Base-by-base conservation (phyloP, 1,284 basidiomycete species). In the Pholiota adiposa region DNA sequence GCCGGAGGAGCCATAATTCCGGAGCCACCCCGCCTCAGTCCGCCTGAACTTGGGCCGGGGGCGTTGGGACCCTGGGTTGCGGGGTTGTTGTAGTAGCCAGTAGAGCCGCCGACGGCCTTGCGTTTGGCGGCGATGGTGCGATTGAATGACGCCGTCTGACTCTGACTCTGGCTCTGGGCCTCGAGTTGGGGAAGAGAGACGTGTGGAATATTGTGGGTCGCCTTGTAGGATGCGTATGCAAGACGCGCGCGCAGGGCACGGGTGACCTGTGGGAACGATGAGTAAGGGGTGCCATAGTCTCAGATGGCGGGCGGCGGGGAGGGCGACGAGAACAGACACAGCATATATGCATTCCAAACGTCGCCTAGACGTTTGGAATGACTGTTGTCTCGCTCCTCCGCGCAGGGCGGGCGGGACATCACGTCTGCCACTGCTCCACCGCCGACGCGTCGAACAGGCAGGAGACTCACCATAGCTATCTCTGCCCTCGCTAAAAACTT, bases 221-320 rank as follows among this genome's bases (percentile, higher is more conserved):
- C 89, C 77, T 93, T 93, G 82, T 87, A 92, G 2, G 87, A 87
- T 33, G 91, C 90, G 73, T 92, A 90, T 0, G 89, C 83, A 51
- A 93, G 83, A 63, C 90, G 86, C 66, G 89, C 82, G 64, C 91
- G 86, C 55, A 92, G 81, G 58, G 83, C 86, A 71, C 89, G 88
- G 69, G 90, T 90, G 43, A 93, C 84, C 90, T 93, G 74, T 65
- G 69, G 67, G 65, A 63, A 72, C 75, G 70, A 77, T 79, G 75
- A 76, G 75, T 72, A 64, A 75, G 72, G 60, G 77, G 75, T 62
- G 62, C 65, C 54, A 71, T 65, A 66, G 68, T 70, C 68, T 73
- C 68, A 69, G 61, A 68, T 54, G 56, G 54, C 31, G 59, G 48
- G 46, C 61, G 58, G 59, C 43, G 55, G 31, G 23, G 25, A 44